Percentiles rank a stretch among this genome's conserved stretches.
Conservation (phyloP, 495 filamentous ascomycete species). For the Tuber microsphaerosporum region DNA sequence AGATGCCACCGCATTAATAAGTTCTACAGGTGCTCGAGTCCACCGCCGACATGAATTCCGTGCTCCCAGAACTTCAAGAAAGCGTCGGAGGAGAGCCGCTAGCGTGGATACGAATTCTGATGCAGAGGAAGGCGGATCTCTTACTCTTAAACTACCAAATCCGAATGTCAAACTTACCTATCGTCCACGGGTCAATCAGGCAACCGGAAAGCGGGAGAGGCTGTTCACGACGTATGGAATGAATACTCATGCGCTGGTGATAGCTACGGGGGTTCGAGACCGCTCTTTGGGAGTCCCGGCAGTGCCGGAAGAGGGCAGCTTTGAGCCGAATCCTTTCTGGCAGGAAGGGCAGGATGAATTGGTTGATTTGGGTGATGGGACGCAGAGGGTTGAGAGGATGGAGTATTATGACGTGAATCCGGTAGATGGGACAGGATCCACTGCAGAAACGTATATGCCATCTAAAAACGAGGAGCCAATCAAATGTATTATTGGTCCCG, state of each 20-base stretch:
- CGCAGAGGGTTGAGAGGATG: slow-evolving; percentile 16
- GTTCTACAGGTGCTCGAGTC: slow-evolving; percentile 14
- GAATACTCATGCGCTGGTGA: slow-evolving; percentile 25
- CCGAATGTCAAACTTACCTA: slow-evolving; percentile 39
- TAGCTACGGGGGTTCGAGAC: slow-evolving; percentile 32
- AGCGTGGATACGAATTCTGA: slow-evolving; percentile 10
- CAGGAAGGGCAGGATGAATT: slow-evolving; percentile 13
- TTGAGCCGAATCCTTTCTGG: slow-evolving; percentile 34
- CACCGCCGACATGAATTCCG: slow-evolving; percentile 31
- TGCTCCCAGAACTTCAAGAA: not conserved
- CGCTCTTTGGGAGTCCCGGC: slow-evolving; percentile 32
- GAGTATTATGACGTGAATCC: slow-evolving; percentile 17
- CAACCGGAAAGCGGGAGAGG: slow-evolving; percentile 38
- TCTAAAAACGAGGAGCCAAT: slow-evolving; percentile 8
- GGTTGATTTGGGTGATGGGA: slow-evolving; percentile 25
- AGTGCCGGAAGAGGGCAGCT: slow-evolving; percentile 24
- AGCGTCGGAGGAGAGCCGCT: slow-evolving; percentile 12
- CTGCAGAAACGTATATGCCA: slow-evolving; percentile 23
- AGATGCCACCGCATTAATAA: not conserved
- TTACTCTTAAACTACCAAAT: slow-evolving; percentile 22
- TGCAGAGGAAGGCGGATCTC: slow-evolving; percentile 7
- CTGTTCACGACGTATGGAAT: slow-evolving; percentile 35
- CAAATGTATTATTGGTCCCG: slow-evolving; percentile 31
- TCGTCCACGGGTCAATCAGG: slow-evolving; percentile 35
- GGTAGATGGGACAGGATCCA: slow-evolving; percentile 5